These are phyloP conservation scores for Nitzschia palea DNA, from an alignment of 108 stramenopile species.

Conservation along the genomic window DNA sequence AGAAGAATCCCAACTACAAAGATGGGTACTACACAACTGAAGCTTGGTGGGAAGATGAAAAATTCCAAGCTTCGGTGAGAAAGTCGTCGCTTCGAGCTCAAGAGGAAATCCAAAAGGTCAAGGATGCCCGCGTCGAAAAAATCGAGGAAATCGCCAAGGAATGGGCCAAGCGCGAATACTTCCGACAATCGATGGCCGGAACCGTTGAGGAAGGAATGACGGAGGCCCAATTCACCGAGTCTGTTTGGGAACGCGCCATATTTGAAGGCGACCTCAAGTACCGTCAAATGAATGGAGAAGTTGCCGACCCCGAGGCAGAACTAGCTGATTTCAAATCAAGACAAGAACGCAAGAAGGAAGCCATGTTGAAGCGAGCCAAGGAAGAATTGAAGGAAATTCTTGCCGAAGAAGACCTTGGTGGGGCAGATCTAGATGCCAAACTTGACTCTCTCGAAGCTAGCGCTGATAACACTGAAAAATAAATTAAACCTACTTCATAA, in stretches of 20 bases:
- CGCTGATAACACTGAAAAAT: slow-evolving; percentile 7
- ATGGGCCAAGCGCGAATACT: slow-evolving; percentile 81
- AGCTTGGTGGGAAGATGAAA: slow-evolving; percentile 50
- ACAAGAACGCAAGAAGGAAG: slow-evolving; percentile 52
- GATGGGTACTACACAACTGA: slow-evolving; percentile 38
- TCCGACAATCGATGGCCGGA: slow-evolving; percentile 55
- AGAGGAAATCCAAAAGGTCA: slow-evolving; percentile 36
- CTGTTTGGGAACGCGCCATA: slow-evolving; percentile 80
- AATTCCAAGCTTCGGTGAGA: slow-evolving; percentile 31
- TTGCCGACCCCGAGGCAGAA: slow-evolving; percentile 36
- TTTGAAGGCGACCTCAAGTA: slow-evolving; percentile 72
- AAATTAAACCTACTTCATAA: too few relatives aligned
- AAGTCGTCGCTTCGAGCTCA: slow-evolving; percentile 9
- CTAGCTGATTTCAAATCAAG: slow-evolving; percentile 46
- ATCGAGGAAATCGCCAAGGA: slow-evolving; percentile 65
- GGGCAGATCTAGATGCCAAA: slow-evolving; percentile 4
- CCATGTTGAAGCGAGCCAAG: slow-evolving; percentile 57
- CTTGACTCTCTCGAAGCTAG: background rate
- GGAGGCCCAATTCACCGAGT: slow-evolving; percentile 65
- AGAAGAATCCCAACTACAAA: slow-evolving; percentile 33
- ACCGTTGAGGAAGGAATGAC: slow-evolving; percentile 42
- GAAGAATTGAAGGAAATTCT: slow-evolving; percentile 43
- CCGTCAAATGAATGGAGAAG: slow-evolving; percentile 47
- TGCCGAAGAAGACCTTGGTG: slow-evolving; percentile 41
- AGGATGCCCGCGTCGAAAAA: slow-evolving; percentile 48